phyloP scores from a whole-genome alignment of 352 stramenopile species.

The Blastocystis sp. region DNA sequence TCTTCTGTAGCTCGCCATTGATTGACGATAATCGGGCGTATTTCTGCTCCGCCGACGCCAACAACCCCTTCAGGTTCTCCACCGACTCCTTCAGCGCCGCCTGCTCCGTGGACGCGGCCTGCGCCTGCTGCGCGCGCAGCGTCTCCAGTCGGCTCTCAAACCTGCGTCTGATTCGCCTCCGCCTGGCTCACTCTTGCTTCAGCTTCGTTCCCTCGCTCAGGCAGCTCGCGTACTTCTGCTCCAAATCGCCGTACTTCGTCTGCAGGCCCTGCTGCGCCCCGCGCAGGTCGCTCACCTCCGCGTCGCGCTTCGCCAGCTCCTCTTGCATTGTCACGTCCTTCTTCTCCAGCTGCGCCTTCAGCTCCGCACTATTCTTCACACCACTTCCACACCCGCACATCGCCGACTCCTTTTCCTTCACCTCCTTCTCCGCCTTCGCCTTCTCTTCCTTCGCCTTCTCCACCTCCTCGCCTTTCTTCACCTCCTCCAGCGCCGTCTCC shows the following conservation, averaged over 20 bases:
- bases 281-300: background rate
- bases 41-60: constrained; percentile 56
- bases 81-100: constrained; percentile 16
- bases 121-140: background rate
- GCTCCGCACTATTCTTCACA: constrained; percentile 27
- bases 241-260: constrained; percentile 15
- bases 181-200: background rate
- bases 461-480: background rate
- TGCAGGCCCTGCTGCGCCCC: background rate
- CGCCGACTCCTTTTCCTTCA: background rate
- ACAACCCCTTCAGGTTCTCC: constrained; percentile 53
- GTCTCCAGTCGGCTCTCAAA: background rate
- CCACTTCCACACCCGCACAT: background rate
- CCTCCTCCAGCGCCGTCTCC: background rate
- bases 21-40: constrained; percentile 26
- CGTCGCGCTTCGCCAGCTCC: background rate
- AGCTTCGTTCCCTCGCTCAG: background rate
- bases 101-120: background rate
- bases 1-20: constrained; percentile 59
- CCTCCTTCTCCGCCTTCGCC: background rate
- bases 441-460: constrained; percentile 5
- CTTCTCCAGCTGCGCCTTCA: constrained; percentile 14
- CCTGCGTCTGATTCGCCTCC: background rate
- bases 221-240: background rate
- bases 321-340: too few relatives aligned